Conservation (phyloP, 345 rosid species). For the Populus tremula region DNA sequence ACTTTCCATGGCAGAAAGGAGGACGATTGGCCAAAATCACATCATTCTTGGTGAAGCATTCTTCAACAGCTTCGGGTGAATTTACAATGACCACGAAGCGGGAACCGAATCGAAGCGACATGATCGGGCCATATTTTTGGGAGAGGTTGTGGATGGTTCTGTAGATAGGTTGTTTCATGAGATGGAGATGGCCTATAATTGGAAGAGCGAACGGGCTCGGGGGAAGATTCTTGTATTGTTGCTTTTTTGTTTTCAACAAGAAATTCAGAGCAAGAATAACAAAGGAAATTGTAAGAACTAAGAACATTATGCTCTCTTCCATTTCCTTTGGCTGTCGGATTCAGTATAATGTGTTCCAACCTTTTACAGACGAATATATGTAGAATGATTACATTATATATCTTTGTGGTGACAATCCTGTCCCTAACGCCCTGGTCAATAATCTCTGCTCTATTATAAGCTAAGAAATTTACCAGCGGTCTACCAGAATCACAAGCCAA, state of each 20-base stretch:
- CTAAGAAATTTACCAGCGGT: neutral
- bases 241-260: neutral
- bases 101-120: constrained; percentile 43
- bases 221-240: constrained; percentile 30
- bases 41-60: constrained; percentile 56
- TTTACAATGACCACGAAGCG: constrained; percentile 32
- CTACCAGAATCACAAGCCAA: neutral
- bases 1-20: constrained; percentile 20
- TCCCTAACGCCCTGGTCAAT: neutral
- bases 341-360: neutral
- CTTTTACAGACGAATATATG: neutral
- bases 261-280: constrained; percentile 17
- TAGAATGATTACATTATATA: too few species aligned
- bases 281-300: constrained; percentile 8
- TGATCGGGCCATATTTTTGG: constrained; percentile 37
- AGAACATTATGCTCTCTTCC: constrained; percentile 8
- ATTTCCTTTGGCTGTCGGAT: neutral
- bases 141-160: constrained; percentile 9
- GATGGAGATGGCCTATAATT: constrained; percentile 57
- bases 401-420: too few species aligned
- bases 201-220: constrained; percentile 50
- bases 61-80: constrained; percentile 35
- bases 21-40: constrained; percentile 47
- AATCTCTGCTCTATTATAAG: neutral
- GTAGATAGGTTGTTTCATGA: constrained; percentile 42